Evolutionary conservation across 192 early-diverging fungal species (phyloP).

Genomic region (Backusella psychrophila): DNA sequence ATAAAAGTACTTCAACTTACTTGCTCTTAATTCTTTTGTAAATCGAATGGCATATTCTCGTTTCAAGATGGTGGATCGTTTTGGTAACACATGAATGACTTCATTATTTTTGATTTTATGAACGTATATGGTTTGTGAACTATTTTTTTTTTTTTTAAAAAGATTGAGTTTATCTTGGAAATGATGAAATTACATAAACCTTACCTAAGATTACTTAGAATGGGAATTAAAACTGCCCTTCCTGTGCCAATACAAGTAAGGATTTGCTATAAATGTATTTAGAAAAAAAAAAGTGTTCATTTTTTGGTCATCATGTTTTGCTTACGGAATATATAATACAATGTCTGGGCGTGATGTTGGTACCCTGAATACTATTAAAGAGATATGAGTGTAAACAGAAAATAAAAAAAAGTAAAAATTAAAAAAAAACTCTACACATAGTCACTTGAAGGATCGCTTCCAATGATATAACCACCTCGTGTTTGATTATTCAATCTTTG

Average conservation of each 20-base stretch:
- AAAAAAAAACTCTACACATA: not conserved
- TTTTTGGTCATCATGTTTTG: no score
- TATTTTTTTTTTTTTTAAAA: not conserved
- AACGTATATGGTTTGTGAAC: not conserved
- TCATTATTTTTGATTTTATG: not conserved
- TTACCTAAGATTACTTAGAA: not conserved
- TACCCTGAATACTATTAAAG: not conserved
- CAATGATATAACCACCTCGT: slow-evolving; percentile 9
- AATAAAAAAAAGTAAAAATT: not conserved
- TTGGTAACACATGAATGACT: not conserved
- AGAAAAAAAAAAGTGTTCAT: no score
- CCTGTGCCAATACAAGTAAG: not conserved
- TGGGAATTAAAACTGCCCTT: not conserved
- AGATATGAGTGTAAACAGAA: not conserved
- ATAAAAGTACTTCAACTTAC: not conserved
- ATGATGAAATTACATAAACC: no score
- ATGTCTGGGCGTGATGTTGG: not conserved
- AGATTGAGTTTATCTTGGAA: not conserved
- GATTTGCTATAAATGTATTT: not conserved
- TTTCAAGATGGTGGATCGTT: not conserved
- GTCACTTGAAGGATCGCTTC: not conserved
- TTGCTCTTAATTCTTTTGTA: not conserved
- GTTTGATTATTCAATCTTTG: not conserved
- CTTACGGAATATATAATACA: slow-evolving; percentile 7
- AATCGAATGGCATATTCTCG: not conserved